Base-by-base conservation (phyloP, 2,329 filamentous ascomycete genomes). In the Chalara sp. region DNA sequence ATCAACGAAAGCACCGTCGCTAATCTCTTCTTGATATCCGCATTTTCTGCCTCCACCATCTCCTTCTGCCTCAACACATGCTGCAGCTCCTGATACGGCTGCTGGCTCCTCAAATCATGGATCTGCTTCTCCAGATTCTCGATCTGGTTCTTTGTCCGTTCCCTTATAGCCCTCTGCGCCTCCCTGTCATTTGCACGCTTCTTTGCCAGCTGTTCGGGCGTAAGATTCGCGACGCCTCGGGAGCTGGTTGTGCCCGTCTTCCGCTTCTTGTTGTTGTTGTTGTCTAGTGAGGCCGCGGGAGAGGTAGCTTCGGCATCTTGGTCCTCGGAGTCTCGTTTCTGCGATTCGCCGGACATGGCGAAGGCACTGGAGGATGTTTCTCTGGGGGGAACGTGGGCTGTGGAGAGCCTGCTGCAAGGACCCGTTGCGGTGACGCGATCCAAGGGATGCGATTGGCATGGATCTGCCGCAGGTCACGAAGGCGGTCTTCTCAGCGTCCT, bases 141-240 rank as follows among this genome's bases (percentile, higher is more conserved):
- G 62, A 95, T 95, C 66, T 89, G 87, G 64, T 86, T 81, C 71
- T 89, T 91, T 37, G 89, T 95, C 59, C 90, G 79, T 67, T 89
- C 87, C 48, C 89, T 78, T 57, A 95, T 95, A 45, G 88, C 89
- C 44, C 89, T 81, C 70, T 96, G 89, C 40, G 90, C 89, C 69
- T 95, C 88, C 55, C 89, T 81, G 67, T 96, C 90, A 72, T 96
- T 96, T 63, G 89, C 89, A 56, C 91, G 79, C 74, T 96, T 96
- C 68, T 90, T 87, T 32, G 86, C 88, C 53, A 96, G 79, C 70
- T 96, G 91, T 55, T 91, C 87, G 5, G 89, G 87, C 8, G 89
- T 95, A 65, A 96, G 77, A 64, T 89, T 93, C 56, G 89, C 89
- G 51, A 96, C 90, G 13, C 83, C 82, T 47, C 83, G 74, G 53